Evolutionary conservation across 1,284 basidiomycete genomes (phyloP).

Genomic region (Apiotrichum veenhuisii): DNA sequence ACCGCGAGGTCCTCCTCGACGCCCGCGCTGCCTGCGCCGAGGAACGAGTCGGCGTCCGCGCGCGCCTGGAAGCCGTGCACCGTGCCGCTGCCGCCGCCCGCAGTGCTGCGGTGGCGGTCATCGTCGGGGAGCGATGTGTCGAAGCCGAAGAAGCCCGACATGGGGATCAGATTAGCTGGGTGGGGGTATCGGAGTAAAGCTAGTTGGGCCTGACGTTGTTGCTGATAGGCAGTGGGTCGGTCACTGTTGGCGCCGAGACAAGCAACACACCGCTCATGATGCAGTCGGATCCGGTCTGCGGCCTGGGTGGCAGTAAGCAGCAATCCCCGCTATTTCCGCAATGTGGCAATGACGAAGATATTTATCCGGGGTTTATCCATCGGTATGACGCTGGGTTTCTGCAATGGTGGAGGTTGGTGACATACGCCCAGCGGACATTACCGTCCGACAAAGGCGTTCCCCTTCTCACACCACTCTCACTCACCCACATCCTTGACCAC

Average conservation of each 20-base stretch:
- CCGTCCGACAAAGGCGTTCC: neutral
- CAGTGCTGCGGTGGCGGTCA: conserved; percentile 13
- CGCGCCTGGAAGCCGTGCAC: conserved; percentile 16
- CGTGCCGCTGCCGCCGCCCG: conserved; percentile 1
- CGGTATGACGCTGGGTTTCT: neutral
- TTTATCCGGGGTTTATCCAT: neutral
- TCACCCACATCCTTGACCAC: neutral
- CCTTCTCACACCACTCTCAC: neutral
- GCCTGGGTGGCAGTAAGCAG: neutral
- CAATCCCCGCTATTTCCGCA: neutral
- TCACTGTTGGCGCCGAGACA: too few relatives aligned
- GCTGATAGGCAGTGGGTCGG: too few relatives aligned
- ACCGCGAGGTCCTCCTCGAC: conserved; percentile 64
- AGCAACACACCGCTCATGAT: too few relatives aligned
- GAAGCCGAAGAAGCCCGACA: conserved; percentile 51
- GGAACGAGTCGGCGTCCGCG: conserved; percentile 28
- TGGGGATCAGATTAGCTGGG: conserved; percentile 13
- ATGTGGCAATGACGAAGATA: conserved; percentile 2
- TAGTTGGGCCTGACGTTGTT: neutral
- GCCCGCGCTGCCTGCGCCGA: conserved; percentile 50
- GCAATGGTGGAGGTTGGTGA: neutral
- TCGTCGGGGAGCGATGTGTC: conserved; percentile 44
- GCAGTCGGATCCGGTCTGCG: neutral
- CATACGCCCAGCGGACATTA: too few relatives aligned
- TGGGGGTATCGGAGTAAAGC: neutral